Percentiles rank a stretch among this genome's conserved stretches.
phyloP scores from a whole-genome alignment of 208 protist genomes.

The Jaenimonas drosophilae region DNA sequence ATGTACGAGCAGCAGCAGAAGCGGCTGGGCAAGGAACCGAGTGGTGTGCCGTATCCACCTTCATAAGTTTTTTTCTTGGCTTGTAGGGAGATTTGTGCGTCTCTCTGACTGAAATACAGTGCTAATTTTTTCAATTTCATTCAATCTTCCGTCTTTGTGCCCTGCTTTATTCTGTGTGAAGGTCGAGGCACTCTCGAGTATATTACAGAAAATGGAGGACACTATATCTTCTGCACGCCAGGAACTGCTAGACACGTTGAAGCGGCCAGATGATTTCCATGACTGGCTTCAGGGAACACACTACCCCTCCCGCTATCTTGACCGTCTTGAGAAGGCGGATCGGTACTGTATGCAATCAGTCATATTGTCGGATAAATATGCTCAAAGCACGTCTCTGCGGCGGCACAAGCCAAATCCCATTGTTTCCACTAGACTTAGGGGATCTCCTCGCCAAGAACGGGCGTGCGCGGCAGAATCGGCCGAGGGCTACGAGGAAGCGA shows the following conservation, averaged over 20 bases:
- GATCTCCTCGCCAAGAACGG: slow-evolving; percentile 1
- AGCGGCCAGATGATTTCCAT: slow-evolving; percentile 4
- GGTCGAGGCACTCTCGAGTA: background rate
- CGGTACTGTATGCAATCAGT: background rate
- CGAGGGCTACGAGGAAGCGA: background rate
- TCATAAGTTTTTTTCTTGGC: no score
- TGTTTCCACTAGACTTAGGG: background rate
- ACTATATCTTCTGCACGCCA: background rate
- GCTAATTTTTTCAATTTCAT: slow-evolving; percentile 1
- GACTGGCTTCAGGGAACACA: slow-evolving; percentile 15
- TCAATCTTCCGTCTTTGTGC: background rate
- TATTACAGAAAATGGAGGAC: slow-evolving; percentile 1
- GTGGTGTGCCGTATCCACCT: no score
- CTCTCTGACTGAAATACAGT: background rate
- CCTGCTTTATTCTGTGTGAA: background rate
- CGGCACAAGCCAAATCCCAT: slow-evolving; percentile 2
- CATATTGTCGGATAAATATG: slow-evolving; percentile 4
- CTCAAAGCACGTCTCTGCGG: background rate
- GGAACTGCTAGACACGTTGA: background rate
- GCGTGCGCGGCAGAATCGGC: background rate
- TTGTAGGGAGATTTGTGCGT: no score
- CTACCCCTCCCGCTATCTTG: slow-evolving; percentile 11
- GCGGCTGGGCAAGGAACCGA: background rate
- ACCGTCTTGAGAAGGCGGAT: background rate
- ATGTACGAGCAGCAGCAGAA: slow-evolving; percentile 89